These are phyloP conservation scores for Allium cepa DNA, from an alignment of 106 monocot genomes.

Conservation along the genomic window DNA sequence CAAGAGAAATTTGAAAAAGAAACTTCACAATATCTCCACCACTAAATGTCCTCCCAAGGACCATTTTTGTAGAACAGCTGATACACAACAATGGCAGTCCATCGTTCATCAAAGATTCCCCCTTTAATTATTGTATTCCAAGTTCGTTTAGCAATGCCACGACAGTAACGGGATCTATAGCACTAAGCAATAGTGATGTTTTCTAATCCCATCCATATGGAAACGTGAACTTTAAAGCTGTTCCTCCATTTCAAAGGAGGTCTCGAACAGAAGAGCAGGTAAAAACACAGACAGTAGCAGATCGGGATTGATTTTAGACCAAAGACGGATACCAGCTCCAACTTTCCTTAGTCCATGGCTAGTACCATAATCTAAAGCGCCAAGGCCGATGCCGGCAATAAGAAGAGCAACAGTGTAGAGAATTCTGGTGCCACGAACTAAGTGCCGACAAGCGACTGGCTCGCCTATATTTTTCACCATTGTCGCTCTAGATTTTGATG, in stretches of 20 bases:
- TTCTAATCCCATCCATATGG: too few relatives aligned
- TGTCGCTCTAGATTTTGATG: not conserved
- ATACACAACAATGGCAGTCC: too few relatives aligned
- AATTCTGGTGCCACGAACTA: slow-evolving; percentile 75
- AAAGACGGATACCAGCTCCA: slow-evolving; percentile 84
- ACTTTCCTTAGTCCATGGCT: slow-evolving; percentile 69
- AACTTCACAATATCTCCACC: too few relatives aligned
- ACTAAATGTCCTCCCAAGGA: too few relatives aligned
- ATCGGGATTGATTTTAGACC: slow-evolving; percentile 91
- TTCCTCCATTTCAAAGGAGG: too few relatives aligned
- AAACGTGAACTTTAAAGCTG: too few relatives aligned
- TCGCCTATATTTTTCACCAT: not conserved
- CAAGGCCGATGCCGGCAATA: slow-evolving; percentile 70
- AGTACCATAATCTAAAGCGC: slow-evolving; percentile 78
- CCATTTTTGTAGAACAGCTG: too few relatives aligned
- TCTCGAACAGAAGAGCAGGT: too few relatives aligned
- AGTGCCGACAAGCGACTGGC: slow-evolving; percentile 73
- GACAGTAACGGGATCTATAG: slow-evolving; percentile 98
- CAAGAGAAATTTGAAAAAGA: too few relatives aligned
- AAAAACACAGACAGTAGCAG: slow-evolving; percentile 83
- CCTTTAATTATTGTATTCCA: slow-evolving; percentile 96
- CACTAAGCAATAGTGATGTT: too few relatives aligned
- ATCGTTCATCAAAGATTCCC: too few relatives aligned
- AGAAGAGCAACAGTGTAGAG: slow-evolving; percentile 96
- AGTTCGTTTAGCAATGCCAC: slow-evolving; percentile 96